Evolutionary conservation across 768 basidiomycete genomes (phyloP).

Genomic region (Suillus plorans): DNA sequence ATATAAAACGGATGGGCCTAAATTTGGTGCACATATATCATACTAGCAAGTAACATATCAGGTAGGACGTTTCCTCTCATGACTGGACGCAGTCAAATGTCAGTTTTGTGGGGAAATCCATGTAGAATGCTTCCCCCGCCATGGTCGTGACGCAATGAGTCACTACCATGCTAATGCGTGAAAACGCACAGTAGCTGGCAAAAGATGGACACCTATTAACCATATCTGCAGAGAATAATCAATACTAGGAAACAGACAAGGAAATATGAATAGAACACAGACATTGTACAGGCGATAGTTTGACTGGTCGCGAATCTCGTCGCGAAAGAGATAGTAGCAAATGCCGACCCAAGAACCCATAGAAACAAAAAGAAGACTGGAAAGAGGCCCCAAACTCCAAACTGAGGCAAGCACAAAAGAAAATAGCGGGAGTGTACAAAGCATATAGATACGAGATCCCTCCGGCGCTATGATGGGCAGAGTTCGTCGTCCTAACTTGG

Average conservation of each 20-base stretch:
- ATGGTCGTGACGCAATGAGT: background rate
- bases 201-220: background rate
- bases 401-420: conserved; percentile 11
- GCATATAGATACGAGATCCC: conserved; percentile 16
- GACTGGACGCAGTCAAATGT: background rate
- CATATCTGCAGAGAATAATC: background rate
- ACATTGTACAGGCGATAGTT: conserved; percentile 17
- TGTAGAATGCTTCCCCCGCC: background rate
- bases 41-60: background rate
- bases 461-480: conserved; percentile 26
- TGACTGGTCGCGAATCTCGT: conserved; percentile 10
- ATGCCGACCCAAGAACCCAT: conserved; percentile 17
- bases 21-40: background rate
- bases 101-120: background rate
- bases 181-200: background rate
- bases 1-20: background rate
- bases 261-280: background rate
- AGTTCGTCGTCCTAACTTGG: conserved; percentile 28
- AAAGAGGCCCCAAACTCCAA: conserved; percentile 15
- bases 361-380: conserved; percentile 3
- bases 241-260: background rate
- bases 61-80: background rate
- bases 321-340: conserved; percentile 15
- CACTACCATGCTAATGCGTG: background rate
- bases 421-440: conserved; percentile 14